Evolutionary conservation across 2,329 filamentous ascomycete species (phyloP).

Genomic region (Colletotrichum sp.): DNA sequence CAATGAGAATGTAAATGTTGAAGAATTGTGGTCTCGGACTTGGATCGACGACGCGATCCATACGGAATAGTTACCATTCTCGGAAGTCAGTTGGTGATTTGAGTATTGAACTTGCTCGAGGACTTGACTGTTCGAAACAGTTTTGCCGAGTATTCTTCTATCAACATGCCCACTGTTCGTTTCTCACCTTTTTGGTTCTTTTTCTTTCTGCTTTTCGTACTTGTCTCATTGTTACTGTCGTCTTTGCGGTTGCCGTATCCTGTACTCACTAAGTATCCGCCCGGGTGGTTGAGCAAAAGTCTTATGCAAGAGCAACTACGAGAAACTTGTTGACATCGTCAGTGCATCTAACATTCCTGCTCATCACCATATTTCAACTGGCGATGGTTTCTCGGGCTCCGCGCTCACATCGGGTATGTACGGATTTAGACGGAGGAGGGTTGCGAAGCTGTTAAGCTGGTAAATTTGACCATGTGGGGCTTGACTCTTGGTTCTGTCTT

Average conservation of each 20-base stretch:
- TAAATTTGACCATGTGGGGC: not conserved
- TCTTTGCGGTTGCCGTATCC: too few relatives aligned
- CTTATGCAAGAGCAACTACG: not conserved
- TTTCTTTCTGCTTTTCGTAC: too few relatives aligned
- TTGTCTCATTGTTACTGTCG: too few relatives aligned
- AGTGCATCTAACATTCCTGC: accelerated
- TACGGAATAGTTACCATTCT: not conserved
- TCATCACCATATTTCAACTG: accelerated
- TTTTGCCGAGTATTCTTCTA: too few relatives aligned
- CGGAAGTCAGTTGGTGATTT: not conserved
- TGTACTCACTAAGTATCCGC: too few relatives aligned
- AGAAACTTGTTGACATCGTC: accelerated
- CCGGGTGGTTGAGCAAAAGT: too few relatives aligned
- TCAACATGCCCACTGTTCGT: too few relatives aligned
- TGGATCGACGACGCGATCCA: not conserved
- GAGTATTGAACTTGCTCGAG: too few relatives aligned
- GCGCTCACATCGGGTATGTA: not conserved
- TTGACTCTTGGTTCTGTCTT: not conserved
- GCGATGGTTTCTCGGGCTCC: not conserved
- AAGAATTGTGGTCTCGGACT: accelerated
- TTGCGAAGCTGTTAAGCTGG: not conserved
- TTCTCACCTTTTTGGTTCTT: too few relatives aligned
- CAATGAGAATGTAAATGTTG: too few relatives aligned
- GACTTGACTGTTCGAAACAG: too few relatives aligned
- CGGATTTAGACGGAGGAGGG: not conserved